Conservation (phyloP, 2,329 filamentous ascomycete species). For the Penicillium nordicum region DNA sequence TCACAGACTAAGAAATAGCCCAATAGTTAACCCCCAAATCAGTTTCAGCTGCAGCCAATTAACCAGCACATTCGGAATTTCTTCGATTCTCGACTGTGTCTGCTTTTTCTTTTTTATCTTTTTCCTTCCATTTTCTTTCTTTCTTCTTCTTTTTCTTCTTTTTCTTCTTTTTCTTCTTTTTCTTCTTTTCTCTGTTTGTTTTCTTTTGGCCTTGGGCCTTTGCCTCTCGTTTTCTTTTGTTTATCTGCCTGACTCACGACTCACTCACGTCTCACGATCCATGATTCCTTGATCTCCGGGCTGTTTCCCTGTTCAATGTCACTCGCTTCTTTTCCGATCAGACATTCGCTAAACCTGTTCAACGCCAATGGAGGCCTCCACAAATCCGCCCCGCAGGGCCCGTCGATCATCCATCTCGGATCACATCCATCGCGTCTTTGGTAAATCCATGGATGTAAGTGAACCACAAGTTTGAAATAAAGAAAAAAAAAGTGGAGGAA, state of each 20-base stretch:
- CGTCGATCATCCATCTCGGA: conserved; percentile 24
- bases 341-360: not conserved
- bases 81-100: conserved; percentile 6
- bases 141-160: too few species aligned
- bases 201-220: not conserved
- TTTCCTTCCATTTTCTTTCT: not conserved
- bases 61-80: conserved; percentile 15
- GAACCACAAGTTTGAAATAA: not conserved
- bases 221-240: not conserved
- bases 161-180: not conserved
- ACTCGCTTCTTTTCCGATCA: not conserved
- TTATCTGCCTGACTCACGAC: not conserved
- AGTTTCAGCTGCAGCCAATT: conserved; percentile 15
- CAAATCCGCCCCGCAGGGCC: conserved; percentile 18
- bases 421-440: conserved; percentile 21
- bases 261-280: not conserved
- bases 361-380: conserved; percentile 10
- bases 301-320: not conserved
- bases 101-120: not conserved
- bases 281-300: not conserved
- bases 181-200: not conserved
- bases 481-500: not conserved
- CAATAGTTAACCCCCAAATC: not conserved
- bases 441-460: conserved; percentile 17
- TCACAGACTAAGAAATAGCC: conserved; percentile 10